Conservation (phyloP, 1,139 yeast species). For the Trichomonascaceae sp. region DNA sequence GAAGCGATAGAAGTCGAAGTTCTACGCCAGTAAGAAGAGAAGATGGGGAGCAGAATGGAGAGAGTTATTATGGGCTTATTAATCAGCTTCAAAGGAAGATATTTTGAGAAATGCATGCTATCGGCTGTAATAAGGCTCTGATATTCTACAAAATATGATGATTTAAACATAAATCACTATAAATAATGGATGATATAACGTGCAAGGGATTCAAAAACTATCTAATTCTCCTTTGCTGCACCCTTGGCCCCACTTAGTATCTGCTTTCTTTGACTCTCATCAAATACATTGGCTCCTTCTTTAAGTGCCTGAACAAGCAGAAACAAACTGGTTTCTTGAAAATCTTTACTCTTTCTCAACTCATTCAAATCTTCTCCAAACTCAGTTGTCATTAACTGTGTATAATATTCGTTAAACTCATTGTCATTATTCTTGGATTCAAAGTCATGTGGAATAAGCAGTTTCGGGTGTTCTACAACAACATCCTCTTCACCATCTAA, state of each 20-base stretch:
- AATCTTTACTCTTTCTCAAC: constrained; percentile 34
- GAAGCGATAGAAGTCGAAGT: not conserved
- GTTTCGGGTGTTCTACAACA: constrained; percentile 9
- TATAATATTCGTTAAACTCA: constrained; percentile 30
- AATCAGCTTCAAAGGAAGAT: constrained; percentile 19
- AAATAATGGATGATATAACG: not conserved
- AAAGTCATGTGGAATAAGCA: constrained; percentile 16
- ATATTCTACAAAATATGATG: too few species aligned
- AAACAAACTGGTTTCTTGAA: constrained; percentile 30
- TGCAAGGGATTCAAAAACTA: too few species aligned
- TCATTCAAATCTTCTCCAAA: constrained; percentile 36
- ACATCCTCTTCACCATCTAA: constrained; percentile 7
- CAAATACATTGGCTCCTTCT: constrained; percentile 35
- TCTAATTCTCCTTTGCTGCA: not conserved
- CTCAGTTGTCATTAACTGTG: constrained; percentile 31
- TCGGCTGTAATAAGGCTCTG: too few species aligned
- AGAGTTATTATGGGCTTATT: constrained; percentile 16
- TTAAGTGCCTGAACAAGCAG: constrained; percentile 34
- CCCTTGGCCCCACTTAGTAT: constrained; percentile 13
- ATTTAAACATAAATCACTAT: not conserved
- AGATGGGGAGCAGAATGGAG: not conserved
- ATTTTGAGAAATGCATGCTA: too few species aligned
- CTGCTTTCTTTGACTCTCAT: constrained; percentile 27
- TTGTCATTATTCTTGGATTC: constrained; percentile 15
- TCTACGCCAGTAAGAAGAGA: not conserved